Evolutionary conservation across 768 basidiomycete species (phyloP).

Genomic region (Tricholoma hemisulphureum): DNA sequence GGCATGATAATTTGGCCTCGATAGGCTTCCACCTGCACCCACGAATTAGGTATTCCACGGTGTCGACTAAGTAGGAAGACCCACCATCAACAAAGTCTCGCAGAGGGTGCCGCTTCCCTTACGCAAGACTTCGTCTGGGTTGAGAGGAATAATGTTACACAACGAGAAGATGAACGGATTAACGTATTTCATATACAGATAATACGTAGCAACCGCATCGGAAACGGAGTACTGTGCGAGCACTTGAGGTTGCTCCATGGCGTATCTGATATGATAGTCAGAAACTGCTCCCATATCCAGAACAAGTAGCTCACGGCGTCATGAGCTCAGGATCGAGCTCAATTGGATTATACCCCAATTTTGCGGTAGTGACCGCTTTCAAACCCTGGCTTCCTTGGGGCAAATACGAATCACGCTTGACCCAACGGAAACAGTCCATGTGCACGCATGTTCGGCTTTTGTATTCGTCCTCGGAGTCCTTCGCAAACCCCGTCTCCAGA

Average conservation of each 20-base stretch:
- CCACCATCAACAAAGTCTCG: constrained; percentile 95
- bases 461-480: constrained; percentile 92
- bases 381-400: constrained; percentile 98
- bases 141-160: constrained; percentile 97
- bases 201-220: constrained; percentile 99
- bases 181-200: constrained; percentile 99
- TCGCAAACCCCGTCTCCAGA: constrained; percentile 87
- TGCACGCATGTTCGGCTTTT: constrained; percentile 91
- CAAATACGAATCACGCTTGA: constrained; percentile 97
- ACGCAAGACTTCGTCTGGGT: constrained; percentile 92
- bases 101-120: constrained; percentile 97
- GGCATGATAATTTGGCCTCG: constrained; percentile 94
- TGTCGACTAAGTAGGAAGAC: constrained; percentile 20
- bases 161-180: constrained; percentile 99
- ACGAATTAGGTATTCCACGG: background rate
- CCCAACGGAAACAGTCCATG: constrained; percentile 99
- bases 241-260: constrained; percentile 90
- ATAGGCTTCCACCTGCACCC: constrained; percentile 87
- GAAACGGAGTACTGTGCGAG: constrained; percentile 99
- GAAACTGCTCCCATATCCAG: background rate
- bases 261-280: constrained; percentile 63
- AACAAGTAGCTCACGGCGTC: constrained; percentile 77
- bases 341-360: constrained; percentile 94
- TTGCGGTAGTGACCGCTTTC: constrained; percentile 95
- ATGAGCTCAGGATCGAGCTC: constrained; percentile 98